phyloP scores from a whole-genome alignment of 2,329 filamentous ascomycete species.

The Ascochyta viciae-villosae region DNA sequence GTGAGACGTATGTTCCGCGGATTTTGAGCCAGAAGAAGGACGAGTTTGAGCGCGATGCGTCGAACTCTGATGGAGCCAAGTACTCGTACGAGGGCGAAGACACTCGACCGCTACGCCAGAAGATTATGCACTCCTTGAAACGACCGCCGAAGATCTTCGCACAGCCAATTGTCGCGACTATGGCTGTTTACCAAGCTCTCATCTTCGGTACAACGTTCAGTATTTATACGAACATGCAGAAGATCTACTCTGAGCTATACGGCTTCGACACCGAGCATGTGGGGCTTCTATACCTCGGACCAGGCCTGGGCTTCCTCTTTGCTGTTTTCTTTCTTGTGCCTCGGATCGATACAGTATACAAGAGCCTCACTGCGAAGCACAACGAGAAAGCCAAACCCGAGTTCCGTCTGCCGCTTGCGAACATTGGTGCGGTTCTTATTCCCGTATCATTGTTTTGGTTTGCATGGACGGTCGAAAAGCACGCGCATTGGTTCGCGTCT shows the following conservation, averaged over 20 bases:
- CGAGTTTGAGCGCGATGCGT: slow-evolving; percentile 40
- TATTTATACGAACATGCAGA: slow-evolving; percentile 58
- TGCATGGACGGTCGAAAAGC: slow-evolving; percentile 52
- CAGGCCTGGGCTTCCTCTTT: slow-evolving; percentile 53
- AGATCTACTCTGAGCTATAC: slow-evolving; percentile 54
- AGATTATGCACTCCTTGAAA: slow-evolving; percentile 48
- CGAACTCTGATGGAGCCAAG: slow-evolving; percentile 33
- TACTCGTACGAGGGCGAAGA: slow-evolving; percentile 56
- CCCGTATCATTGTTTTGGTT: slow-evolving; percentile 54
- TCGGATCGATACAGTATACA: slow-evolving; percentile 58
- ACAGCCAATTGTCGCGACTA: slow-evolving; percentile 56
- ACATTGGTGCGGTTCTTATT: slow-evolving; percentile 54
- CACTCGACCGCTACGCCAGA: slow-evolving; percentile 44
- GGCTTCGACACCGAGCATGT: slow-evolving; percentile 57
- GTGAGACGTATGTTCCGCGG: slow-evolving; percentile 55
- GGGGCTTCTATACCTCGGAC: slow-evolving; percentile 55
- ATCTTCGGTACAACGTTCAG: slow-evolving; percentile 58
- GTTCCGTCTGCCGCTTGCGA: slow-evolving; percentile 55
- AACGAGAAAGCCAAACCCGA: slow-evolving; percentile 52
- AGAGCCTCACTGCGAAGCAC: slow-evolving; percentile 51
- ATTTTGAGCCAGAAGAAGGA: slow-evolving; percentile 49
- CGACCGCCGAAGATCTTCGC: slow-evolving; percentile 53
- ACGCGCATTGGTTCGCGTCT: slow-evolving; percentile 52
- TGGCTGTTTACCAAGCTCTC: slow-evolving; percentile 56
- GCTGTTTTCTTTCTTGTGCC: slow-evolving; percentile 57